A percentile compares a stretch with the other conserved stretches of the same genome.
These are phyloP conservation scores for Microbotryum saponariae DNA, from an alignment of 1,284 basidiomycete species.

Conservation along the genomic window DNA sequence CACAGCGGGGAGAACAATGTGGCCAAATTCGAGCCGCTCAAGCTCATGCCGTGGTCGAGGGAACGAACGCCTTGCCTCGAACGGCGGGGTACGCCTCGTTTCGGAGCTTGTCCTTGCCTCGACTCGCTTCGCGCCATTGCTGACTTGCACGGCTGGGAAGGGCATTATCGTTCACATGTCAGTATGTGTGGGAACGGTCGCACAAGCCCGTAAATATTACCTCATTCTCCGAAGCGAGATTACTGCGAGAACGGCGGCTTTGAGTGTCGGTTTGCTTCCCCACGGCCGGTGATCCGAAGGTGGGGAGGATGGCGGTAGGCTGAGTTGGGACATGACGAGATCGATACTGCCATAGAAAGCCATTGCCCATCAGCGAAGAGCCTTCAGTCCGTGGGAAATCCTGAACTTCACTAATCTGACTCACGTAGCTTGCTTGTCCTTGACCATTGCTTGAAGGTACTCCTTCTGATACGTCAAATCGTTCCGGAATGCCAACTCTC, in stretches of 20 bases:
- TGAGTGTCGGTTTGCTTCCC: conserved; percentile 14
- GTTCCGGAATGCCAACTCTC: conserved; percentile 73
- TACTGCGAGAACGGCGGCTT: conserved; percentile 25
- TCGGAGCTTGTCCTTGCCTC: conserved; percentile 23
- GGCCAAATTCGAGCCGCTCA: no score
- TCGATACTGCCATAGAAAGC: conserved; percentile 17
- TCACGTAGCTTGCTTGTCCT: conserved; percentile 31
- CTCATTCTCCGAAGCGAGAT: conserved; percentile 30
- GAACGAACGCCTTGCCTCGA: conserved; percentile 28
- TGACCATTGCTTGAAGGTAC: conserved; percentile 47
- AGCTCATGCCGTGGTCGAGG: no score
- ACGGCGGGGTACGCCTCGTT: conserved; percentile 30
- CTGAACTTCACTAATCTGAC: background rate
- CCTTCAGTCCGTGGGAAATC: background rate
- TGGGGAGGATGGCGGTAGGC: conserved; percentile 7
- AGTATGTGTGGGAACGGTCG: background rate
- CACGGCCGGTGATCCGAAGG: conserved; percentile 5
- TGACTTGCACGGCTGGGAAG: conserved; percentile 10
- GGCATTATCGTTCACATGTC: background rate
- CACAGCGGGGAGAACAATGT: no score
- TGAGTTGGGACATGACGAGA: conserved; percentile 12
- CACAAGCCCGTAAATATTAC: conserved; percentile 2
- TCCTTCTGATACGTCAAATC: conserved; percentile 79
- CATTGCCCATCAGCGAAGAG: background rate
- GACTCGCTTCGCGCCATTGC: conserved; percentile 22